Conservation (phyloP, 305 asterid species). For the Solanum hybrid region DNA sequence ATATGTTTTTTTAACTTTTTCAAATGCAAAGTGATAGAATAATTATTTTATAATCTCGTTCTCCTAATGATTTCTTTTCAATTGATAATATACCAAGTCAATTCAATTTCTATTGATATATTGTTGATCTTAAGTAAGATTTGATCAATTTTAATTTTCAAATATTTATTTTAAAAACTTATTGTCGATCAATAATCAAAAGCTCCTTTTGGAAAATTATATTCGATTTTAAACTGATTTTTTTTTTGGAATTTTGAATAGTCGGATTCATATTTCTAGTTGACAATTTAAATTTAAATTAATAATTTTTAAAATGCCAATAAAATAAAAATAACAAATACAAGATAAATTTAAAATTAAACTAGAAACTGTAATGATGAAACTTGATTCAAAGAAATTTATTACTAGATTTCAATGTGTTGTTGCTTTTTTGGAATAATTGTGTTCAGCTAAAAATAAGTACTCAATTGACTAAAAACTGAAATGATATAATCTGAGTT, state of each 20-base stretch:
- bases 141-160: background rate
- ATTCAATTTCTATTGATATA: background rate
- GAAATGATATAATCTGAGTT: background rate
- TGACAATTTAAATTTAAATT: background rate
- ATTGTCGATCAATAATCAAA: too few species aligned
- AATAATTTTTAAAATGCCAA: background rate
- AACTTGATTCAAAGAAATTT: background rate
- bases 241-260: background rate
- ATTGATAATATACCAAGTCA: background rate
- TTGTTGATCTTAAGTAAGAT: background rate
- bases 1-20: background rate
- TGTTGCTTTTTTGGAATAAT: background rate
- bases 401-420: too few species aligned
- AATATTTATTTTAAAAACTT: too few species aligned
- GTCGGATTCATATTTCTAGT: background rate
- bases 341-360: background rate
- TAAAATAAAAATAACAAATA: too few species aligned
- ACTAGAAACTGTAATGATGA: background rate
- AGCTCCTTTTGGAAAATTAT: background rate
- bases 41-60: background rate
- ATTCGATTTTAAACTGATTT: background rate
- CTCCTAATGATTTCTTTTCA: background rate
- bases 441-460: background rate
- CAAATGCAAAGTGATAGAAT: background rate
- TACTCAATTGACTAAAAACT: background rate